phyloP scores from a whole-genome alignment of 805 yeast species.

The Gaillardinia entomophila region DNA sequence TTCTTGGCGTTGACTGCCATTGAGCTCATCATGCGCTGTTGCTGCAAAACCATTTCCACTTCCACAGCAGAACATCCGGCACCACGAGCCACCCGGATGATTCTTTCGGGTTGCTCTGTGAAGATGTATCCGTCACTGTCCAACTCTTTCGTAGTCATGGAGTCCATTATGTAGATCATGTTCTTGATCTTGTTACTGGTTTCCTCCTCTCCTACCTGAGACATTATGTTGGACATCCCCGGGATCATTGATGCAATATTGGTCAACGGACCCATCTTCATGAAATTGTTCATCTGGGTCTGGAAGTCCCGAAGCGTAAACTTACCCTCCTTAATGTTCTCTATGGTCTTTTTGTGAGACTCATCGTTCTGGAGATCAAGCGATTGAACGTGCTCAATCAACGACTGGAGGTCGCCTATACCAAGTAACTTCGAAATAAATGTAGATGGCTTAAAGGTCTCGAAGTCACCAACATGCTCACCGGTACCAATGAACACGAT shows the following conservation, averaged over 20 bases:
- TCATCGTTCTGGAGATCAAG: conserved; percentile 58
- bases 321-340: conserved; percentile 90
- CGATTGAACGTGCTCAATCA: conserved; percentile 89
- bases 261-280: conserved; percentile 95
- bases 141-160: conserved; percentile 89
- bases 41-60: conserved; percentile 86
- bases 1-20: conserved; percentile 73
- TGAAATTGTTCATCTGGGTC: conserved; percentile 88
- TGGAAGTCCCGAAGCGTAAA: conserved; percentile 89
- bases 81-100: conserved; percentile 88
- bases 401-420: conserved; percentile 90
- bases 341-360: conserved; percentile 85
- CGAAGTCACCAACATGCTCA: conserved; percentile 91
- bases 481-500: conserved; percentile 97
- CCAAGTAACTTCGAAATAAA: conserved; percentile 91
- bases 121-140: conserved; percentile 85
- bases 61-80: conserved; percentile 90
- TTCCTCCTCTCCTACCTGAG: conserved; percentile 88
- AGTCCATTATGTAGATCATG: conserved; percentile 89
- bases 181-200: conserved; percentile 76
- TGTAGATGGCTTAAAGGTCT: conserved; percentile 81
- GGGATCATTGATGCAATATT: conserved; percentile 96
- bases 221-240: conserved; percentile 77
- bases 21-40: conserved; percentile 88
- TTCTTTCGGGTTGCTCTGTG: conserved; percentile 74